A percentile compares a stretch with the other conserved stretches of the same genome.
phyloP scores from a whole-genome alignment of 345 rosid species.

The Euclidium syriacum region DNA sequence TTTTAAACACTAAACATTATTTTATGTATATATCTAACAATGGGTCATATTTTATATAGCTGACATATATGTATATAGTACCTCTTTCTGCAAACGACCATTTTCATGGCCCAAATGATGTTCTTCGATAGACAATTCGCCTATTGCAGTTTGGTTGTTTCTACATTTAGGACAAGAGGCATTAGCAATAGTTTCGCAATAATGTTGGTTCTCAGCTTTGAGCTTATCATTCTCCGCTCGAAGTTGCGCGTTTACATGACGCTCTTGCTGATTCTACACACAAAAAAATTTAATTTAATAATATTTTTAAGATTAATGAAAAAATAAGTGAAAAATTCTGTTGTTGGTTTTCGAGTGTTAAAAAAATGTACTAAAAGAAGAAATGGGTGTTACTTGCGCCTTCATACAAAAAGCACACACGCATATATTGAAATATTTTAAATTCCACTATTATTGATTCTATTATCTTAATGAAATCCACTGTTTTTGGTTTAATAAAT shows the following conservation, averaged over 20 bases:
- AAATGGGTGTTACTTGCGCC: too few species aligned
- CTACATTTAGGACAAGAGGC: slow-evolving; percentile 80
- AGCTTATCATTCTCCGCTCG: slow-evolving; percentile 66
- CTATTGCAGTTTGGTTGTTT: slow-evolving; percentile 69
- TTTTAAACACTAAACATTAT: too few species aligned
- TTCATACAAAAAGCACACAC: too few species aligned
- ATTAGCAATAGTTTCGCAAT: slow-evolving; percentile 54
- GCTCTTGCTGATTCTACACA: slow-evolving; percentile 79
- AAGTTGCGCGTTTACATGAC: slow-evolving; percentile 65
- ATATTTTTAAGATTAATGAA: too few species aligned
- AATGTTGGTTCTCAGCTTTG: slow-evolving; percentile 58
- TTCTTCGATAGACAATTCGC: slow-evolving; percentile 81
- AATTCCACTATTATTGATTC: too few species aligned
- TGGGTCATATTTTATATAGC: too few species aligned
- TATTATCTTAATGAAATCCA: neutral
- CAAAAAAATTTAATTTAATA: neutral
- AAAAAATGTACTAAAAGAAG: too few species aligned
- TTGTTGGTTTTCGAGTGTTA: too few species aligned
- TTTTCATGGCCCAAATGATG: slow-evolving; percentile 82
- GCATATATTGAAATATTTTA: too few species aligned
- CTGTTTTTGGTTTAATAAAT: neutral
- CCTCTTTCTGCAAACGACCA: slow-evolving; percentile 70
- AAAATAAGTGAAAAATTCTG: too few species aligned
- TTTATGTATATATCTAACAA: neutral
- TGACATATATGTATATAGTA: slow-evolving; percentile 6